These are phyloP conservation scores for Diphasiastrum complanatum DNA, from an alignment of 83 land plant genomes.

Conservation along the genomic window DNA sequence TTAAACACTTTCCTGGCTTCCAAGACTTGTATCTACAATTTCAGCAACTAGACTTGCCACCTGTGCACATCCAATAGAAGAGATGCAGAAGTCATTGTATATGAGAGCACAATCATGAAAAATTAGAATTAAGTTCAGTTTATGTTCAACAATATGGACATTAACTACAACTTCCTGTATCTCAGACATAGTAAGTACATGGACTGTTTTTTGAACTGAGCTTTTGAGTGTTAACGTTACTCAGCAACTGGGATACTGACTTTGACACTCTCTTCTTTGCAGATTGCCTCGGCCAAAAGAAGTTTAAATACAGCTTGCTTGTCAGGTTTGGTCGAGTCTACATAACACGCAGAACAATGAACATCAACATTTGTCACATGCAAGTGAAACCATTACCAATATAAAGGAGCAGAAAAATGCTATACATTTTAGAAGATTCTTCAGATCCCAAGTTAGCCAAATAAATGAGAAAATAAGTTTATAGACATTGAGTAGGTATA, in stretches of 20 bases:
- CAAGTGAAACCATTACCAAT: too few species aligned
- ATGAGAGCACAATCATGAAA: too few species aligned
- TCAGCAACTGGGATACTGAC: slow-evolving; percentile 28
- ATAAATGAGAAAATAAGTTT: too few species aligned
- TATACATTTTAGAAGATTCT: neutral
- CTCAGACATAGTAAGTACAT: too few species aligned
- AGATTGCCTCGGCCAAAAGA: slow-evolving; percentile 73
- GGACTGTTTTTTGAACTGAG: neutral
- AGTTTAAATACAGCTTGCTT: slow-evolving; percentile 74
- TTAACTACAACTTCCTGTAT: too few species aligned
- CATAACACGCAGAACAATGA: slow-evolving; percentile 2
- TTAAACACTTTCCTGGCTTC: slow-evolving; percentile 87
- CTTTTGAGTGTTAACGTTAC: neutral
- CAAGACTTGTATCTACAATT: slow-evolving; percentile 67
- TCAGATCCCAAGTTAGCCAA: too few species aligned
- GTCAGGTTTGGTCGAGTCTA: slow-evolving; percentile 77
- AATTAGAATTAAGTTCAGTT: too few species aligned
- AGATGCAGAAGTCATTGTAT: too few species aligned
- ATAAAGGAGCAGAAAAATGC: too few species aligned
- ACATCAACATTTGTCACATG: neutral
- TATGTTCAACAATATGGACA: too few species aligned
- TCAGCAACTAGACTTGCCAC: slow-evolving; percentile 83
- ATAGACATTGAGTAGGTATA: too few species aligned
- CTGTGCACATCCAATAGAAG: too few species aligned
- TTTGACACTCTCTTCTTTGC: slow-evolving; percentile 57